Conservation (phyloP, 768 basidiomycete species). For the Kwoniella botswanensis region DNA sequence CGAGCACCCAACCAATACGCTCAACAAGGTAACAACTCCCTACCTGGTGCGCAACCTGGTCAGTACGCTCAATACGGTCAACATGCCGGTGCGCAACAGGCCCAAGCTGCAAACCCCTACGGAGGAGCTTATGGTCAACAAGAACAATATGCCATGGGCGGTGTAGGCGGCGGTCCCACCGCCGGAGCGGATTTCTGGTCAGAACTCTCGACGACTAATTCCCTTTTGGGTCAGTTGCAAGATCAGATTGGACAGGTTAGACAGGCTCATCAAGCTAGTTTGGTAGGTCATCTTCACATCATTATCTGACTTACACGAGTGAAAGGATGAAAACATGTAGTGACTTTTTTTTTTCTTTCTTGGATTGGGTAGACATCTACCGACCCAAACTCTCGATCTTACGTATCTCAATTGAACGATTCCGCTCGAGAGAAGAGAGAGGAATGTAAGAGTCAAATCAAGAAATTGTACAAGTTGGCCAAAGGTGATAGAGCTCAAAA, state of each 20-base stretch:
- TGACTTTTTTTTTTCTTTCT: slow-evolving; percentile 62
- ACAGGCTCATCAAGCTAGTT: slow-evolving; percentile 50
- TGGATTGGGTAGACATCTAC: slow-evolving; percentile 68
- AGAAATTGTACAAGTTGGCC: slow-evolving; percentile 58
- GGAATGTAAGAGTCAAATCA: slow-evolving; percentile 59
- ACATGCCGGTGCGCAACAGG: slow-evolving; percentile 14
- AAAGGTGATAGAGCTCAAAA: slow-evolving; percentile 58
- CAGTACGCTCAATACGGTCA: slow-evolving; percentile 27
- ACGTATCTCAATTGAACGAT: slow-evolving; percentile 52
- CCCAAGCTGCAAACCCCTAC: slow-evolving; percentile 37
- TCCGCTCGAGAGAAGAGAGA: slow-evolving; percentile 57
- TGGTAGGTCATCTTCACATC: slow-evolving; percentile 41
- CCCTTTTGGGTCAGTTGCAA: slow-evolving; percentile 49
- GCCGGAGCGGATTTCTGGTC: slow-evolving; percentile 52
- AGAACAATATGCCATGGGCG: slow-evolving; percentile 49
- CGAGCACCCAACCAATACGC: slow-evolving; percentile 49
- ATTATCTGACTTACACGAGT: slow-evolving; percentile 60
- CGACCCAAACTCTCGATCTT: slow-evolving; percentile 60
- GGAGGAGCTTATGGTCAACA: slow-evolving; percentile 54
- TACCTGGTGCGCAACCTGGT: slow-evolving; percentile 31
- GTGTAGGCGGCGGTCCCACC: slow-evolving; percentile 29
- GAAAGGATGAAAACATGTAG: slow-evolving; percentile 64
- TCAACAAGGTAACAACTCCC: slow-evolving; percentile 36
- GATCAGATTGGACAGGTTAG: slow-evolving; percentile 55
- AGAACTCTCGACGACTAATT: slow-evolving; percentile 47